These are phyloP conservation scores for Phaeoacremonium minimum DNA, from an alignment of 2,329 filamentous ascomycete species.

Conservation along the genomic window DNA sequence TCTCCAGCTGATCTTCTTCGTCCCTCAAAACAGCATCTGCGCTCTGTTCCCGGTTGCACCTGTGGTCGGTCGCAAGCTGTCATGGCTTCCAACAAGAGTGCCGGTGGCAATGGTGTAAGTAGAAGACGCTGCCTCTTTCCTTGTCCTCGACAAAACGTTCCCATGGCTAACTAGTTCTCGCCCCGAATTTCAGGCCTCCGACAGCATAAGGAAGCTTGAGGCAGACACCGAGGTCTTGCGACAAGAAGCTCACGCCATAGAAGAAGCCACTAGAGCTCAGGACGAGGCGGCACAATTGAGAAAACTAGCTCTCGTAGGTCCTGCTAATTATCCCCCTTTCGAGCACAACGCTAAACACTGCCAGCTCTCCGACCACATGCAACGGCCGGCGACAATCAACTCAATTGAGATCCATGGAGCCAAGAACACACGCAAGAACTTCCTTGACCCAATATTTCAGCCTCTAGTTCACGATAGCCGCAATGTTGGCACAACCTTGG, in stretches of 20 bases:
- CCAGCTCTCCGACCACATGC: conserved; percentile 76
- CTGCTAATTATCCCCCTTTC: background rate
- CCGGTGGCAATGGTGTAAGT: conserved; percentile 23
- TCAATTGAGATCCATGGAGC: conserved; percentile 81
- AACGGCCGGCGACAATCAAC: conserved; percentile 82
- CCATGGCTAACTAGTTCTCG: background rate
- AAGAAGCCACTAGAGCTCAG: conserved; percentile 21
- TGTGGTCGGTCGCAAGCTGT: conserved; percentile 11
- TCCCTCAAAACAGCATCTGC: no score
- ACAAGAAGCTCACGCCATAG: conserved; percentile 28
- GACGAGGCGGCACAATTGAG: conserved; percentile 34
- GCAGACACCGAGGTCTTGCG: conserved; percentile 30
- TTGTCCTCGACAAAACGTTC: no score
- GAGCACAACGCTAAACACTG: conserved; percentile 8
- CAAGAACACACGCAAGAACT: conserved; percentile 74
- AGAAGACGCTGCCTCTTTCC: no score
- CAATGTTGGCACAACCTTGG: conserved; percentile 68
- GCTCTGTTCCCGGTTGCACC: no score
- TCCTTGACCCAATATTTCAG: conserved; percentile 76
- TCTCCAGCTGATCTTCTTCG: no score
- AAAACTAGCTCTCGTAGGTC: conserved; percentile 26
- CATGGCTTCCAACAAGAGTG: conserved; percentile 28
- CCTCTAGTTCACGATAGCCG: conserved; percentile 69
- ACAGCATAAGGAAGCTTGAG: conserved; percentile 34
- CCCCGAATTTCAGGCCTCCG: conserved; percentile 20